Conservation (phyloP, 495 filamentous ascomycete genomes). For the Talaromyces trachyspermus region DNA sequence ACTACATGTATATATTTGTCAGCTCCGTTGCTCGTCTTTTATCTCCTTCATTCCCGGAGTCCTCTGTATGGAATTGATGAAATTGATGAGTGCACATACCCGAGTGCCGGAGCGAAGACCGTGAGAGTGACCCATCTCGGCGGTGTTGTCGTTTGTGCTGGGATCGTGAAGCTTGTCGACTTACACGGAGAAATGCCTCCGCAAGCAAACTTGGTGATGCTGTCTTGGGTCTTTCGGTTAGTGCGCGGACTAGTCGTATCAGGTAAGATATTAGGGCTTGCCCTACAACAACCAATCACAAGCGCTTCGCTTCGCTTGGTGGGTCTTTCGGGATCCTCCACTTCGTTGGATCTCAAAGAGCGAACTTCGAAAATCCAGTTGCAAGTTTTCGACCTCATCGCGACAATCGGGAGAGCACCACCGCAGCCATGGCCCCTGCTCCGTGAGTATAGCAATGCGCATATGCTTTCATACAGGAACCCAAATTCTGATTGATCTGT, state of each 20-base stretch:
- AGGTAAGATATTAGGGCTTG: constrained; percentile 1
- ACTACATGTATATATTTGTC: constrained; percentile 37
- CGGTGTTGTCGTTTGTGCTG: constrained; percentile 36
- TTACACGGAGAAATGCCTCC: constrained; percentile 19
- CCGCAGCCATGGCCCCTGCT: constrained; percentile 47
- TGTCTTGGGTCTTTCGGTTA: constrained; percentile 16
- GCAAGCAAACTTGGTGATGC: constrained; percentile 20
- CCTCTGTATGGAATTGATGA: neutral
- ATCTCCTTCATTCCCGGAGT: neutral
- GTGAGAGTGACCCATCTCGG: constrained; percentile 89
- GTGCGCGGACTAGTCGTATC: constrained; percentile 15
- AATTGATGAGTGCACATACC: constrained; percentile 38
- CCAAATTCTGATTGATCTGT: constrained; percentile 22
- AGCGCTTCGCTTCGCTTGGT: constrained; percentile 9
- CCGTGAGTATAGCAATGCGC: constrained; percentile 34
- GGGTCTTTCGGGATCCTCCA: constrained; percentile 15
- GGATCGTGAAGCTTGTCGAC: constrained; percentile 35
- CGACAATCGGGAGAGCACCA: constrained; percentile 27
- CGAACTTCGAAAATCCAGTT: constrained; percentile 12
- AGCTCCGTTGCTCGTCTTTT: constrained; percentile 13
- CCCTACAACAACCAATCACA: constrained; percentile 1
- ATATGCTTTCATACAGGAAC: constrained; percentile 3
- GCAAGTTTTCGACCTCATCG: constrained; percentile 12
- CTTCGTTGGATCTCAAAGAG: constrained; percentile 16
- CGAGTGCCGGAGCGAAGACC: constrained; percentile 94